Evolutionary conservation across 2,329 filamentous ascomycete species (phyloP), one percentile per base, ranked within the genome.

Genomic region (Teratosphaeria pseudoeucalypti): DNA sequence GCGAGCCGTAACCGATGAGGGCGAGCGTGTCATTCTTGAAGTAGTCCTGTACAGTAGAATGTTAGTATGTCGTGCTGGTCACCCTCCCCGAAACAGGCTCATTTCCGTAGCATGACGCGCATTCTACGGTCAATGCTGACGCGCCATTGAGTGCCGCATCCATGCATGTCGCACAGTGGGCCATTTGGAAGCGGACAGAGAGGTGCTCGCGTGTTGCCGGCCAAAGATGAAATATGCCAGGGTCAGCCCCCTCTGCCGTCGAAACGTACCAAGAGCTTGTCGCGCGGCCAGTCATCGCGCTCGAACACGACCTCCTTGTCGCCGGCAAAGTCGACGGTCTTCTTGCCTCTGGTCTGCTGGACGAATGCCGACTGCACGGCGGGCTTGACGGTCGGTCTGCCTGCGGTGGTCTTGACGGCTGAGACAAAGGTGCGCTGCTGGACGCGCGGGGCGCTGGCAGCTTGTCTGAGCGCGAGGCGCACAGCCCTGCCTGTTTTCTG

Each of bases 1-100:
- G 92, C 66, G 92, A 96, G 73, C 87, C 94, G 81, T 99, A 99
- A 77, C 94, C 94, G 78, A 99, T 99, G 74, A 99, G 88, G 74
- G 94, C 94, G 71, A 99, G 90, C 69, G 92, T 97, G 80, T 99
- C 94, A 81, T 99, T 85, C 86, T 97, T 97, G 89, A 99, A 99
- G 87, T 92, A 99, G 67, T 97, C 90, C 89, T 96, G 69, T 39
- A 29, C 58, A 26, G 76, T 69, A 57, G 55, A 12, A 14, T 11
- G 16, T 49, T 23, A 49, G 43, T n/a, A 19, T 49, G 9, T 49
- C 37, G 16, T 43, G 37, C 37, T 43, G 37, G 37, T 14, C 37
- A 6, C 37, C 6, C 12, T 43, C 12, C 2, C 16, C 37, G 12
- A 43, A 1, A 43, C 11, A 43, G 37, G 37, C 11, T n/a, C 37